Conservation (phyloP, 169 alveolate genomes). For the Plasmodium blacklocki region DNA sequence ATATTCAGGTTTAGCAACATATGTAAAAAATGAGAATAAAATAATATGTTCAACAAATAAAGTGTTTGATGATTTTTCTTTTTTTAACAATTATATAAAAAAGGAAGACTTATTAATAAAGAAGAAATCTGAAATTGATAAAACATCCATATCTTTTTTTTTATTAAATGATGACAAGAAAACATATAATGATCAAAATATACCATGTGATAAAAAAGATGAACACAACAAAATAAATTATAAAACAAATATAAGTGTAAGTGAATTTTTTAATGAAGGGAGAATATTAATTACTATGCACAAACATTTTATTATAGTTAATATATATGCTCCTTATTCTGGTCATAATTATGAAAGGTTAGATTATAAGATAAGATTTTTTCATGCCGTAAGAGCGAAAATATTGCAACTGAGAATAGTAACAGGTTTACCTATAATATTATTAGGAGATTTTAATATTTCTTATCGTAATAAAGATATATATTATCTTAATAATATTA, state of each 20-base stretch:
- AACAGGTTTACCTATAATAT: conserved; percentile 75
- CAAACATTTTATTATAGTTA: conserved; percentile 53
- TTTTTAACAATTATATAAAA: conserved; percentile 12
- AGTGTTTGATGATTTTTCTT: conserved; percentile 45
- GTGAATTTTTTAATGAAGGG: conserved; percentile 66
- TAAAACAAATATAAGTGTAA: background rate
- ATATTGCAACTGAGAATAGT: conserved; percentile 42
- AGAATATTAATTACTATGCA: conserved; percentile 62
- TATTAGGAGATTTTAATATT: conserved; percentile 77
- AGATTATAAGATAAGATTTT: conserved; percentile 70
- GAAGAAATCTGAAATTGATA: conserved; percentile 24
- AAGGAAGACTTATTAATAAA: conserved; percentile 7
- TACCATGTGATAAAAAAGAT: background rate
- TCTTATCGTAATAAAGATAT: conserved; percentile 67
- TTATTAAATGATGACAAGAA: background rate
- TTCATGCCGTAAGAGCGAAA: conserved; percentile 74
- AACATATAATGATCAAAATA: background rate
- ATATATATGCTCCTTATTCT: conserved; percentile 77
- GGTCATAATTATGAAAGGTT: conserved; percentile 70
- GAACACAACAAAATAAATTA: background rate
- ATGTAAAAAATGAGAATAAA: conserved; percentile 29
- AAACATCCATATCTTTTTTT: conserved; percentile 40
- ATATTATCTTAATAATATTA: conserved; percentile 26
- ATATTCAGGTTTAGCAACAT: conserved; percentile 68
- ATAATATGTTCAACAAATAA: conserved; percentile 36